A percentile compares a stretch with the other conserved stretches of the same genome.
phyloP scores from a whole-genome alignment of 805 yeast species.

The Metschnikowia noctiluminum region DNA sequence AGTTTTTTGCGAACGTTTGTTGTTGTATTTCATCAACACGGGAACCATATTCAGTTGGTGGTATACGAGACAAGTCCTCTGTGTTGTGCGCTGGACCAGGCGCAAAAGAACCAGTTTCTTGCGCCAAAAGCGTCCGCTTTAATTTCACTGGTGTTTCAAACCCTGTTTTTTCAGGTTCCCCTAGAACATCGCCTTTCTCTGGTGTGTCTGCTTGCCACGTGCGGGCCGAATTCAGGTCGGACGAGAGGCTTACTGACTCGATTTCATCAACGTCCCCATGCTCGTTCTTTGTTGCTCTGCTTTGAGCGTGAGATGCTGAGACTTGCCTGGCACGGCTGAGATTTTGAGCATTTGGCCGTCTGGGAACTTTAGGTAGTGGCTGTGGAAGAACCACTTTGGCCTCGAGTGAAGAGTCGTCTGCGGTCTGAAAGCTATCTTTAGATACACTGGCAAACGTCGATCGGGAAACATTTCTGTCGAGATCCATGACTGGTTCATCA shows the following conservation, averaged over 20 bases:
- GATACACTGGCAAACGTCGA: background rate
- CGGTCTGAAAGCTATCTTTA: constrained; percentile 14
- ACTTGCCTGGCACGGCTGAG: constrained; percentile 16
- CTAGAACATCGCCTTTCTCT: background rate
- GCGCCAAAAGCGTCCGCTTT: background rate
- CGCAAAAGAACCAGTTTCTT: background rate
- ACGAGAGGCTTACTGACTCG: background rate
- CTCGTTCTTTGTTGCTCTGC: background rate
- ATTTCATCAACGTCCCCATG: background rate
- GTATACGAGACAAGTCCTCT: no score
- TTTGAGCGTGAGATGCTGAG: constrained; percentile 8
- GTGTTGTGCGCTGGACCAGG: background rate
- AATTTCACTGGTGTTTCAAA: background rate
- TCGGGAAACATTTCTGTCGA: background rate
- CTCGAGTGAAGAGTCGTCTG: constrained; percentile 7
- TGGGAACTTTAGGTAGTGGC: constrained; percentile 17
- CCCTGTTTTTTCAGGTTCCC: no score
- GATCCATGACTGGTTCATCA: background rate
- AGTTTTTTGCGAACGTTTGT: no score
- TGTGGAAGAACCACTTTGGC: background rate
- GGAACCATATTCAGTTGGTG: no score
- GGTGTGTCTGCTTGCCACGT: background rate
- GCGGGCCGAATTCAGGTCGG: constrained; percentile 1
- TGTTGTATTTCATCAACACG: no score
- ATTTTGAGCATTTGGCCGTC: constrained; percentile 15